Base-by-base conservation (phyloP, 306 rosid species). In the Vigna trinervia region DNA sequence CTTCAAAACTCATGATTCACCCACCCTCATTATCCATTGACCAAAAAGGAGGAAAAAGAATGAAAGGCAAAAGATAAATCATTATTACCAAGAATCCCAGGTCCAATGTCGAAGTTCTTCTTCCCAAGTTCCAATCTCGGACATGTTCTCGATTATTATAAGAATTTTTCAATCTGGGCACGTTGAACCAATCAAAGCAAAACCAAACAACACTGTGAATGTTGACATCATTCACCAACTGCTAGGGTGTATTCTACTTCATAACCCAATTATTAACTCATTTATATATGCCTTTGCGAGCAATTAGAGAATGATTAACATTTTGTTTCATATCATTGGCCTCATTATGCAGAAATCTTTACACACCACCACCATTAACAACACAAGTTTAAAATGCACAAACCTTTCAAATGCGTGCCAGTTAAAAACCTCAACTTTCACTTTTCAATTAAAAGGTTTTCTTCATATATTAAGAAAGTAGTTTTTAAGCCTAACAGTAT, bases 341-440 rank as follows among this genome's bases (percentile, higher is more conserved):
- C 52, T n/a, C 56, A 53, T 81, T 46, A 77, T 81, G 88, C 72
- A 81, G 81, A 68, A 60, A 77, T 78, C 83, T 81, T 78, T 43
- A 78, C 39, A 23, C 82, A 50, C 80, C 83, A 84, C 48, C 78
- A 78, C 72, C 30, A 65, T 36, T 56, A 15, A 65, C 15, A 32
- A 22, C 64, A 38, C 22, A 66, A 34, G 76, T 14, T 56, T 46
- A 60, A 48, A 54, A 69, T 48, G 61, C 50, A 61, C 58, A 41
- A 38, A 61, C 73, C 23, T 32, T 48, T 19, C 12, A 46, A 60
- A 70, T 23, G 57, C 48, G 32, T 51, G 73, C 50, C 74, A 80
- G 48, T 73, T 63, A 72, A 73, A 46, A 72, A 5, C 59, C 41
- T 28, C 36, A 47, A 58, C 23, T 22, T 61, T 71, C 47, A 26